Evolutionary conservation across 345 rosid genomes (phyloP).

Genomic region (Sonneratia caseolaris): DNA sequence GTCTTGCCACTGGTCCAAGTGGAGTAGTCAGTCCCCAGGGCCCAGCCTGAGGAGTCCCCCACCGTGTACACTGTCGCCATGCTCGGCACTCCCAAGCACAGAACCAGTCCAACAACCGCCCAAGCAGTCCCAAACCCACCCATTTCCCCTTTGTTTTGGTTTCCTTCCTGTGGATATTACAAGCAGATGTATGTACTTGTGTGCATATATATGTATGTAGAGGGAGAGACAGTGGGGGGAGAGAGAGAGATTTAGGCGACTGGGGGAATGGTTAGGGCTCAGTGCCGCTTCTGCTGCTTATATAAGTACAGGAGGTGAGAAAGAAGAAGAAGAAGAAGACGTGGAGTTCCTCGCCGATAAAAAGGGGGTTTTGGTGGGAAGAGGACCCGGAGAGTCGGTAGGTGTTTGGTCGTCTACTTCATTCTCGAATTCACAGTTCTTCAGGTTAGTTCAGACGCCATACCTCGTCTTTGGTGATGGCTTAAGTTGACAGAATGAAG

Average conservation of each 20-base stretch:
- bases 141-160: constrained; percentile 27
- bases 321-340: background rate
- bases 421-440: background rate
- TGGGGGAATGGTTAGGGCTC: background rate
- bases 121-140: constrained; percentile 14
- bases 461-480: background rate
- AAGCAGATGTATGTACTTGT: background rate
- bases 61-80: constrained; percentile 58
- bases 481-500: background rate
- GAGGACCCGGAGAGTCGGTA: constrained; percentile 23
- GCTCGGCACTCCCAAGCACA: constrained; percentile 31
- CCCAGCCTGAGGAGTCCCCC: constrained; percentile 60
- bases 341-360: too few relatives aligned
- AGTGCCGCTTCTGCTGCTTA: background rate
- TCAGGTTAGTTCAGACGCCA: background rate
- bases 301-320: constrained; percentile 3
- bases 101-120: constrained; percentile 11
- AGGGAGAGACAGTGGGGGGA: constrained; percentile 1
- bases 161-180: background rate
- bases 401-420: constrained; percentile 28
- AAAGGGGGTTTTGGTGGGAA: constrained; percentile 10
- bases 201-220: background rate
- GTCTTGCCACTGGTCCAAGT: constrained; percentile 57
- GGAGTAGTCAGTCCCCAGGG: constrained; percentile 46
- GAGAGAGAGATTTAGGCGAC: background rate